Evolutionary conservation across 306 rosid genomes (phyloP), one percentile per base, ranked within the genome.

Genomic region (Begonia masoniana): DNA sequence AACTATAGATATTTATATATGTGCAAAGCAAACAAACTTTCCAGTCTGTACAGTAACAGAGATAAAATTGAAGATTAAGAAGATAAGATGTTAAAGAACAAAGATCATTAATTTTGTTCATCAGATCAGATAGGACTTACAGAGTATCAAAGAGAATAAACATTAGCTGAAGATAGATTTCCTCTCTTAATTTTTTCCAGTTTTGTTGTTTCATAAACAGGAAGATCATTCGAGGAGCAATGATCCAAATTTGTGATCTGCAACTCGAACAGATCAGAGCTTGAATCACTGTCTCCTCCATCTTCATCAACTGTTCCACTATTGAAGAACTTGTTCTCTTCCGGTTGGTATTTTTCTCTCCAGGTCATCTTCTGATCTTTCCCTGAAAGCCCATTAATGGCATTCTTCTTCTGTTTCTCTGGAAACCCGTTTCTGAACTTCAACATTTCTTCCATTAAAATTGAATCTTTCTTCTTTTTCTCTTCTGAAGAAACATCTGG

Each of bases 211-310:
- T 81, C 93, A 55, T 91, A 91, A 36, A 91, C 96, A 43, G 96
- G 96, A 31, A 85, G 47, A 51, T 83, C 94, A 60, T 77, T 81
- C 7, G 57, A 15, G 41, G 94, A 68, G 60, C 62, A 81, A 63
- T 57, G 76, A 16, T 94, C 85, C 71, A 78, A 70, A 55, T 92
- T 95, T 68, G 71, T 78, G 74, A 78, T 92, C 64, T 80, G 92
- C 74, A 92, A 60, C 68, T 92, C 99, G 57, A 92, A 92, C 53
- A 92, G 81, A 72, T 92, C 99, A 46, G 99, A 92, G 52, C 96
- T 92, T 56, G 99, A 86, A 70, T 92, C 99, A 70, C 99, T 92
- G 0, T 83, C 96, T 39, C 74, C 96, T 42, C 87, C 97, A 12
- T 68, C 68, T 17, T 77, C 82, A 56, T 59, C 41, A 6, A 52